These are phyloP conservation scores for Skeletonema grethae DNA, from an alignment of 108 stramenopile genomes.

Conservation along the genomic window DNA sequence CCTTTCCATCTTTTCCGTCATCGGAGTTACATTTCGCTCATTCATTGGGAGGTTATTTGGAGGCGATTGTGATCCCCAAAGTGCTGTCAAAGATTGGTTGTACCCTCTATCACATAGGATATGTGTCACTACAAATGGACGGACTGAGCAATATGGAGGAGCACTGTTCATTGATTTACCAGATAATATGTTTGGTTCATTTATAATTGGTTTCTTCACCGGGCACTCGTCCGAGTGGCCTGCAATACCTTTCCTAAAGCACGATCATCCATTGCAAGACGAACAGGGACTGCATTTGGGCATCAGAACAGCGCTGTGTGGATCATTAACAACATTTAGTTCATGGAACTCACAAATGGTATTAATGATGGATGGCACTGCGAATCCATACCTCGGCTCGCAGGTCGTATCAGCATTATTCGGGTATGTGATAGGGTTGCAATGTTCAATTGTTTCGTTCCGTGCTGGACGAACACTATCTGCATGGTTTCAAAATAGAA, in stretches of 20 bases:
- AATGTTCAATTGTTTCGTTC: conserved; percentile 48
- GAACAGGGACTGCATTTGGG: conserved; percentile 56
- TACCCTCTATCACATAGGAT: conserved; percentile 47
- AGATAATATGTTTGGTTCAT: conserved; percentile 67
- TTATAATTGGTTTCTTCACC: conserved; percentile 62
- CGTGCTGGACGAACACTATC: conserved; percentile 50
- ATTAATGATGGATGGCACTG: conserved; percentile 69
- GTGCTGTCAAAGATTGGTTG: conserved; percentile 52
- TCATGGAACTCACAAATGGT: conserved; percentile 90
- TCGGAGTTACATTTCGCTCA: conserved; percentile 52
- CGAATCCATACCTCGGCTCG: conserved; percentile 53
- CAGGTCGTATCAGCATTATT: conserved; percentile 63
- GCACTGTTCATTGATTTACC: conserved; percentile 75
- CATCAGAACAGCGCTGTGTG: conserved; percentile 69
- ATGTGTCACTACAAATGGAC: conserved; percentile 71
- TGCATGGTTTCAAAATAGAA: conserved; percentile 43
- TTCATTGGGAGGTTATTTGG: conserved; percentile 70
- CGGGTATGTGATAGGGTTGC: conserved; percentile 73
- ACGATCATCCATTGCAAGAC: conserved; percentile 65
- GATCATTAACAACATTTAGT: conserved; percentile 75
- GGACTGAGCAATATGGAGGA: conserved; percentile 65
- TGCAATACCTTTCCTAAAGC: conserved; percentile 61
- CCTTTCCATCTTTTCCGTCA: conserved; percentile 55
- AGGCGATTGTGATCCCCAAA: conserved; percentile 57
- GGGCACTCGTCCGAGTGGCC: conserved; percentile 46